Conservation (phyloP, 2,329 filamentous ascomycete species). For the Cyphellophora europaea region DNA sequence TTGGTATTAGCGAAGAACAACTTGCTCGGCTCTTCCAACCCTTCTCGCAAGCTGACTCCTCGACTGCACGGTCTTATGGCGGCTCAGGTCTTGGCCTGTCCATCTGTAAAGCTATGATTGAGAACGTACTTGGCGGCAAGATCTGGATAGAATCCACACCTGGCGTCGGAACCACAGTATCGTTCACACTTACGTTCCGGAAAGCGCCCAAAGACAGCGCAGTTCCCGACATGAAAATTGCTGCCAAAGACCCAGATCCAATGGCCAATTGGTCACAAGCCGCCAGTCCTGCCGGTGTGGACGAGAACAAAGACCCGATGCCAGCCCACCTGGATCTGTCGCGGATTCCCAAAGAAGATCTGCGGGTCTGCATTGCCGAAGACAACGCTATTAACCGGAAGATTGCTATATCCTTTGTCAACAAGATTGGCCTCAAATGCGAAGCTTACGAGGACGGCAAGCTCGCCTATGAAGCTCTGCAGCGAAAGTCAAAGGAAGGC, state of each 20-base stretch:
- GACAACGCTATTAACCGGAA: constrained; percentile 49
- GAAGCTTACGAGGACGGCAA: constrained; percentile 85
- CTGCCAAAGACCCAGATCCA: constrained; percentile 38
- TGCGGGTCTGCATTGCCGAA: constrained; percentile 87
- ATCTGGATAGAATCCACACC: constrained; percentile 50
- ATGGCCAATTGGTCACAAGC: constrained; percentile 48
- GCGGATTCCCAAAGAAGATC: constrained; percentile 62
- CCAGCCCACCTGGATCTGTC: constrained; percentile 56
- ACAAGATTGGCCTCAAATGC: constrained; percentile 66
- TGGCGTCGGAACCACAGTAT: constrained; percentile 47
- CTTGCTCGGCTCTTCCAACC: constrained; percentile 51
- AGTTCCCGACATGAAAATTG: constrained; percentile 30
- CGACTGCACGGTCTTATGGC: constrained; percentile 56
- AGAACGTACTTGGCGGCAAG: constrained; percentile 50
- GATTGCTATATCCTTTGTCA: constrained; percentile 34
- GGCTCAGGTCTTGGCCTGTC: constrained; percentile 49
- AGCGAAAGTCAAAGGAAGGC: constrained; percentile 20
- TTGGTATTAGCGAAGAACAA: constrained; percentile 58
- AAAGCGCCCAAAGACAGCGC: constrained; percentile 61
- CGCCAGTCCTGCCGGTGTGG: constrained; percentile 26
- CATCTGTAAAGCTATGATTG: constrained; percentile 53
- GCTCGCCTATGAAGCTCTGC: constrained; percentile 27
- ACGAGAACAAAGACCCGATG: constrained; percentile 31
- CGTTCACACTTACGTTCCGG: constrained; percentile 74
- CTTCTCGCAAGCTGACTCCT: constrained; percentile 50